phyloP scores from a whole-genome alignment of 1,284 basidiomycete species.

The Quambalaria eucalypti region DNA sequence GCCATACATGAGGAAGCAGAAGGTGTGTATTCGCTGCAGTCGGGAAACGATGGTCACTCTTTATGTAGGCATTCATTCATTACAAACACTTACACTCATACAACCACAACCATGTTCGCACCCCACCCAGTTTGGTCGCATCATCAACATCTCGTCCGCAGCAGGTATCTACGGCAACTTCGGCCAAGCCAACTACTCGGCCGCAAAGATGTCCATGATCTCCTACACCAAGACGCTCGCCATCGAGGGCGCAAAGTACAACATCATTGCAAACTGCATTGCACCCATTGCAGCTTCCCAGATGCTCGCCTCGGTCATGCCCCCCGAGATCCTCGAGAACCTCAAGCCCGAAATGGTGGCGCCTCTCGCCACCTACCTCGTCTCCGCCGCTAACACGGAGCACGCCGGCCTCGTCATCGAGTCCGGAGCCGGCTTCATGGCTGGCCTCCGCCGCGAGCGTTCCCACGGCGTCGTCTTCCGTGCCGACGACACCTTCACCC shows the following conservation, averaged over 20 bases:
- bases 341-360: constrained; percentile 90
- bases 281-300: constrained; percentile 87
- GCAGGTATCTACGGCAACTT: constrained; percentile 66
- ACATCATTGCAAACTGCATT: constrained; percentile 76
- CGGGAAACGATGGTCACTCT: neutral
- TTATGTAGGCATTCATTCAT: no score
- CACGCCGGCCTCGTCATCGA: constrained; percentile 84
- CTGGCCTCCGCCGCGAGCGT: constrained; percentile 88
- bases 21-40: constrained; percentile 38
- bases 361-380: constrained; percentile 56
- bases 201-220: constrained; percentile 50
- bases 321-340: constrained; percentile 87
- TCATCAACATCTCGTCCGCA: constrained; percentile 47
- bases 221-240: constrained; percentile 78
- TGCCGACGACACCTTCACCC: constrained; percentile 82
- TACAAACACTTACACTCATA: no score
- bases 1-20: constrained; percentile 86
- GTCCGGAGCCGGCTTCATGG: constrained; percentile 84
- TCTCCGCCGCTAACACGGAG: constrained; percentile 48
- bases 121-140: constrained; percentile 24
- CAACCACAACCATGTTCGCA: neutral
- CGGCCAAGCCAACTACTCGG: constrained; percentile 77
- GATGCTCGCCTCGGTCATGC: constrained; percentile 92
- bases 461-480: constrained; percentile 78
- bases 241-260: constrained; percentile 79